phyloP scores from a whole-genome alignment of 2,329 filamentous ascomycete genomes.

The Fusarium sp. region DNA sequence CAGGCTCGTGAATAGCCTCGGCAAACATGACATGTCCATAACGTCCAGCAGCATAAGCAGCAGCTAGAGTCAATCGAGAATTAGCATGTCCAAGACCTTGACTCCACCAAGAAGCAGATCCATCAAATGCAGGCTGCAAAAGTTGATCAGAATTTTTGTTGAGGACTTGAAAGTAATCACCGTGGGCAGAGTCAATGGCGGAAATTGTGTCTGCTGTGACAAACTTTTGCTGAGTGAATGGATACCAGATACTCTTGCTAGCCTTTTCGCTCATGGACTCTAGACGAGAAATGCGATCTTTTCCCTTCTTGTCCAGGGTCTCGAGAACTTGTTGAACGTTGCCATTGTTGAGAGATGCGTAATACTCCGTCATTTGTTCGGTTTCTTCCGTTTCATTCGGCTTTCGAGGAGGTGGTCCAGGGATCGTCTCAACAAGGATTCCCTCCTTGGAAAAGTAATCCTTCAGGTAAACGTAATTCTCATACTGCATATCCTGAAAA shows the following conservation, averaged over 20 bases:
- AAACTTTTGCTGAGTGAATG: constrained; percentile 83
- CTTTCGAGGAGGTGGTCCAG: constrained; percentile 67
- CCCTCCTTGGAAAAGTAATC: constrained; percentile 74
- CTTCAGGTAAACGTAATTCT: constrained; percentile 75
- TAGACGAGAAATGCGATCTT: constrained; percentile 67
- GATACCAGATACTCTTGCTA: constrained; percentile 81
- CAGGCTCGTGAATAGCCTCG: constrained; percentile 82
- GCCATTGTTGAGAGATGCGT: constrained; percentile 59
- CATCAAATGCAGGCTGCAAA: constrained; percentile 76
- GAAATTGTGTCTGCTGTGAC: constrained; percentile 73
- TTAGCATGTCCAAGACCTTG: constrained; percentile 88
- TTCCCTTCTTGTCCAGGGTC: constrained; percentile 65
- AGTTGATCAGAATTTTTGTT: constrained; percentile 19
- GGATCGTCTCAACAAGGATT: constrained; percentile 69
- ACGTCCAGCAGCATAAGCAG: constrained; percentile 83
- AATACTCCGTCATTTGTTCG: constrained; percentile 73
- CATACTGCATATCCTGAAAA: constrained; percentile 74
- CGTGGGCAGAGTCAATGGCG: constrained; percentile 83
- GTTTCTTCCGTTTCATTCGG: constrained; percentile 60
- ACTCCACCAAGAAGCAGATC: constrained; percentile 92
- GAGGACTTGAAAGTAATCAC: constrained; percentile 79
- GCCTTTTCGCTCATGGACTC: constrained; percentile 73
- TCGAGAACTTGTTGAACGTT: constrained; percentile 61
- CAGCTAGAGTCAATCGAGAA: constrained; percentile 76
- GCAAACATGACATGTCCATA: constrained; percentile 94